Conservation (phyloP, 2,329 filamentous ascomycete genomes). For the Curvularia spicifera region DNA sequence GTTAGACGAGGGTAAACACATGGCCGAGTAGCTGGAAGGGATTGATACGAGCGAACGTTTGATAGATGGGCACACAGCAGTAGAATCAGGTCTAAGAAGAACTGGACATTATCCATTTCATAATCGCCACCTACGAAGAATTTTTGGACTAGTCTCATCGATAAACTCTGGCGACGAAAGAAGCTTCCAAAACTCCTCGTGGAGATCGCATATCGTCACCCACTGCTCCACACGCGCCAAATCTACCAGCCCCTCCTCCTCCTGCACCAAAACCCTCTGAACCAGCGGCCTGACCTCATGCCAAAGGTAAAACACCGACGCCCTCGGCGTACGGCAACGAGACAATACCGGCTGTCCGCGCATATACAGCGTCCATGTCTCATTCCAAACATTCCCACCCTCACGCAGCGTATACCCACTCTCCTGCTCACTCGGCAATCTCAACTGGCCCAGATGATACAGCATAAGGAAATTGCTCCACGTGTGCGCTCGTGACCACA, state of each 20-base stretch:
- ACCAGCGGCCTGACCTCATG: background rate
- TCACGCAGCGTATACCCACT: slow-evolving; percentile 7
- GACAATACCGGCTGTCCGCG: background rate
- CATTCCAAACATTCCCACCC: background rate
- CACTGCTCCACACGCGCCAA: no score
- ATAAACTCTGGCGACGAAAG: background rate
- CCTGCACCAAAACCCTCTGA: background rate
- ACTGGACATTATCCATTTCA: background rate
- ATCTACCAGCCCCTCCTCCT: background rate
- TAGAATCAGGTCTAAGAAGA: background rate
- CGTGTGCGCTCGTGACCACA: slow-evolving; percentile 5
- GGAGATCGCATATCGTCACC: background rate
- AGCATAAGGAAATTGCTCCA: slow-evolving; percentile 9
- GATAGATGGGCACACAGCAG: background rate
- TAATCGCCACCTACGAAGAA: background rate
- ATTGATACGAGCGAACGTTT: background rate
- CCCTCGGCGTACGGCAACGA: background rate
- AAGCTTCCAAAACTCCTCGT: background rate
- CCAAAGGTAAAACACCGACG: slow-evolving; percentile 1
- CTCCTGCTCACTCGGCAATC: slow-evolving; percentile 4
- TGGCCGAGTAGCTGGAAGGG: background rate
- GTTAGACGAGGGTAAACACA: background rate
- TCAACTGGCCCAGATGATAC: background rate
- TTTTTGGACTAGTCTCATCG: background rate
- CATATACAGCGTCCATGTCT: slow-evolving; percentile 5